Base-by-base conservation (phyloP, 139 green algal genomes). In the Chloropicon primus region DNA sequence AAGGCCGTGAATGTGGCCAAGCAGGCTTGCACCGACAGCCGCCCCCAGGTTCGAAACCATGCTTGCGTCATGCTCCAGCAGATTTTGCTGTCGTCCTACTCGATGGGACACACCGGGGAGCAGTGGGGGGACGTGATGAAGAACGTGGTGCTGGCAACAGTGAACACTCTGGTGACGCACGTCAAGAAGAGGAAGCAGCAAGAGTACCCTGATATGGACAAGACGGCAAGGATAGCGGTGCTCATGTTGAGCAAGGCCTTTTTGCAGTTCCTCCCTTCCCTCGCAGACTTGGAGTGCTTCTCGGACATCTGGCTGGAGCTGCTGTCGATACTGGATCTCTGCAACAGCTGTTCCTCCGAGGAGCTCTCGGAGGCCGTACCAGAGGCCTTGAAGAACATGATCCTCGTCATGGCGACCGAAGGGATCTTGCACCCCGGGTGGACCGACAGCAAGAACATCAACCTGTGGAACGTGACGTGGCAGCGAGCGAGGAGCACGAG, bases 351-450 rank as follows among this genome's bases (percentile, higher is more conserved):
- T 24, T 78, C 77, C 28, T 83, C 81, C n/a, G 90, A 97, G 74
- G 85, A 85, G 29, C 83, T 96, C 28, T 76, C 76, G n/a, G 94
- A 98, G 79, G 87, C 85, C 2, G 89, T 97, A 17, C 91, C 92
- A 1, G 92, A 97, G 81, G 86, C 91, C 25, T 78, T 93, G 10
- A 98, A 98, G 86, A 98, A 98, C 85, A 91, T 97, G 86, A 80
- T 98, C 27, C 86, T 98, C 71, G 93, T 98, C 74, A 89, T 98
- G 89, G 84, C 87, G 22, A 77, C 78, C 1, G 86, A 86, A 21
- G 91, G 83, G 0, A 78, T 94, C 5, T 78, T 92, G n/a, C 78
- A 25, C 22, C 81, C 77, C 24, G 25, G 72, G 24, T 83, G 29
- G 79, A 53, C 82, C 79, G 86, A 89, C 73, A 25, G 71, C 5